Percentiles rank a stretch among this genome's conserved stretches.
These are phyloP conservation scores for Aspergillus tamarii DNA, from an alignment of 2,329 filamentous ascomycete genomes.

Conservation along the genomic window DNA sequence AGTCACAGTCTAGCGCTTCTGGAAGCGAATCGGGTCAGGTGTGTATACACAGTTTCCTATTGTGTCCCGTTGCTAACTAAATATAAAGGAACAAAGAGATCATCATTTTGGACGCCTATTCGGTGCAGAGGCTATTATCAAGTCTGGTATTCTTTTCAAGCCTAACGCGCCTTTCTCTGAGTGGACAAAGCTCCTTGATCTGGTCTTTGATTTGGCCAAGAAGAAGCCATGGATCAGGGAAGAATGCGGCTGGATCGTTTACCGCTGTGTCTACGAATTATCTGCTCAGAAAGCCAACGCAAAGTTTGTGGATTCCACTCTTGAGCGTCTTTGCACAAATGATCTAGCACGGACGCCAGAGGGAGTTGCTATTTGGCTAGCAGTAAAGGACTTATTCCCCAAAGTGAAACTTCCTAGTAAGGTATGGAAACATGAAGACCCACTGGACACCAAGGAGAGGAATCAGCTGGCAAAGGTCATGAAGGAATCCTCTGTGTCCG, in stretches of 20 bases:
- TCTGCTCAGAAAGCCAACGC: slow-evolving; percentile 38
- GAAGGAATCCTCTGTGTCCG: slow-evolving; percentile 61
- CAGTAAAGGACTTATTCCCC: slow-evolving; percentile 66
- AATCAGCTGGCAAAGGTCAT: slow-evolving; percentile 73
- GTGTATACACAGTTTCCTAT: slow-evolving; percentile 21
- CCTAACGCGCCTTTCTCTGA: slow-evolving; percentile 55
- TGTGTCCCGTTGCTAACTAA: not conserved
- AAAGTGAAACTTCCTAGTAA: slow-evolving; percentile 67
- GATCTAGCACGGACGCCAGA: slow-evolving; percentile 80
- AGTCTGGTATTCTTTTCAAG: slow-evolving; percentile 72
- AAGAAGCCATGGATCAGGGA: slow-evolving; percentile 89
- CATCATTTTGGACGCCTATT: slow-evolving; percentile 84
- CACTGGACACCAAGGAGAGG: slow-evolving; percentile 70
- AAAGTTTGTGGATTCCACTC: slow-evolving; percentile 62
- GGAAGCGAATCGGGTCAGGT: slow-evolving; percentile 59
- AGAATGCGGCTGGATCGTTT: slow-evolving; percentile 82
- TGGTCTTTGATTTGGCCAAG: slow-evolving; percentile 72
- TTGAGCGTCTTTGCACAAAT: slow-evolving; percentile 64
- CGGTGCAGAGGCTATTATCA: slow-evolving; percentile 81
- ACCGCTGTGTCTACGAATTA: slow-evolving; percentile 68
- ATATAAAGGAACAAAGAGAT: slow-evolving; percentile 77
- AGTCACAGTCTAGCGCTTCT: slow-evolving; percentile 55
- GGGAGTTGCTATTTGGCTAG: slow-evolving; percentile 86
- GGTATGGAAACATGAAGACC: slow-evolving; percentile 74
- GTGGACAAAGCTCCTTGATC: slow-evolving; percentile 66